Percentiles rank a stretch among this genome's conserved stretches.
Evolutionary conservation across 2,329 filamentous ascomycete species (phyloP).

Genomic region (Thyridium curvatum): DNA sequence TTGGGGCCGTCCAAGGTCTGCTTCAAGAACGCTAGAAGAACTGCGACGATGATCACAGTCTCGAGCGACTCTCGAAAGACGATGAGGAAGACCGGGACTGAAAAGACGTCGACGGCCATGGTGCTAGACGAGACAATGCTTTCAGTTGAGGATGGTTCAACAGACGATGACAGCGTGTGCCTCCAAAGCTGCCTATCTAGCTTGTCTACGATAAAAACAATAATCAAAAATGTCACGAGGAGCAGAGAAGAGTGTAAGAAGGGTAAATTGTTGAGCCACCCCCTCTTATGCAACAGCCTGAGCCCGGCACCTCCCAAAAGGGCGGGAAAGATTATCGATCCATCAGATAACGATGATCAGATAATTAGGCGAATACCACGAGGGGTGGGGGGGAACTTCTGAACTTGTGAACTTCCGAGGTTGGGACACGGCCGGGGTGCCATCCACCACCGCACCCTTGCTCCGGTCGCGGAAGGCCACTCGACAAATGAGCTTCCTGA

Average conservation of each 20-base stretch:
- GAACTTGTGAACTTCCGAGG: neutral
- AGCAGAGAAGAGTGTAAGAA: too few species aligned
- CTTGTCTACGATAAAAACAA: too few species aligned
- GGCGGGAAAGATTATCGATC: constrained; percentile 5
- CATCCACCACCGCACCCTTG: neutral
- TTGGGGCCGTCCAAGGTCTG: constrained; percentile 65
- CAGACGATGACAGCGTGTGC: neutral
- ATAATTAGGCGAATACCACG: constrained; percentile 1
- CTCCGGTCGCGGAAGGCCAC: neutral
- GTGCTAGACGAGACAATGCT: constrained; percentile 6
- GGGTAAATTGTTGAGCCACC: too few species aligned
- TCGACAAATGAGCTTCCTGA: too few species aligned
- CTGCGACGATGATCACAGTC: constrained; percentile 77
- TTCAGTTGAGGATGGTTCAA: neutral
- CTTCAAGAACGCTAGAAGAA: constrained; percentile 81
- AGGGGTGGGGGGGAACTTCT: constrained; percentile 1
- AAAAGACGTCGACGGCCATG: constrained; percentile 65
- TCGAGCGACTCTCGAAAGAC: constrained; percentile 82
- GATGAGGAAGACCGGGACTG: constrained; percentile 82
- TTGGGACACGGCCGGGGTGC: neutral
- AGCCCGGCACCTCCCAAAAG: too few species aligned
- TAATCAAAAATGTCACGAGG: too few species aligned
- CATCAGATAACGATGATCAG: constrained; percentile 9
- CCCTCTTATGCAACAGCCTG: too few species aligned
- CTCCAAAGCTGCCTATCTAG: too few species aligned